Conservation (phyloP, 73 alveolate genomes). For the Paramecium tetraurelia region DNA sequence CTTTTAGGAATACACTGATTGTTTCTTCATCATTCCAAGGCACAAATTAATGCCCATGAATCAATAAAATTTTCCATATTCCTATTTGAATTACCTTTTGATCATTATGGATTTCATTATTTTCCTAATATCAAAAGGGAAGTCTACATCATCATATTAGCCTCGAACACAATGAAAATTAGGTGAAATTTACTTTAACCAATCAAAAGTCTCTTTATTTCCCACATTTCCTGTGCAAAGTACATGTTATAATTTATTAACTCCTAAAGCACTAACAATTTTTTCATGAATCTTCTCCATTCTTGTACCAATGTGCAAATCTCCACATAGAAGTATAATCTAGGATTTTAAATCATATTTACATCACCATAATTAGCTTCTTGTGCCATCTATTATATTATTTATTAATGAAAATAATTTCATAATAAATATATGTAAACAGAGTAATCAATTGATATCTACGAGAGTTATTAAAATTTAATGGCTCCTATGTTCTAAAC, state of each 20-base stretch:
- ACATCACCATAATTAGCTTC: constrained; percentile 28
- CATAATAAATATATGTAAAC: neutral
- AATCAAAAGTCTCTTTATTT: constrained; percentile 88
- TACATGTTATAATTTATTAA: constrained; percentile 85
- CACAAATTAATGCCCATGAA: constrained; percentile 92
- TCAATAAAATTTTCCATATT: constrained; percentile 84
- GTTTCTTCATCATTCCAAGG: constrained; percentile 98
- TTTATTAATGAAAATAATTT: neutral
- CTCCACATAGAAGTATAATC: constrained; percentile 85
- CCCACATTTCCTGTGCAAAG: constrained; percentile 93
- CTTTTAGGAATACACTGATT: constrained; percentile 77
- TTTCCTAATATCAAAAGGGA: neutral
- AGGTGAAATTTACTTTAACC: constrained; percentile 75
- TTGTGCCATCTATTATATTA: neutral
- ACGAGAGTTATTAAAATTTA: too few species aligned
- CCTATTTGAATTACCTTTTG: constrained; percentile 84
- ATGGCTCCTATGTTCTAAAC: too few species aligned
- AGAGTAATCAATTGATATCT: too few species aligned
- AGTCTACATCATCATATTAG: constrained; percentile 83
- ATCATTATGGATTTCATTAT: constrained; percentile 73
- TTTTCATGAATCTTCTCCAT: constrained; percentile 79
- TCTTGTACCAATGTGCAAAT: constrained; percentile 87
- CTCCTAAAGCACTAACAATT: constrained; percentile 81
- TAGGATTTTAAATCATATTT: neutral
- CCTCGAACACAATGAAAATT: constrained; percentile 89